Evolutionary conservation across 2,329 filamentous ascomycete genomes (phyloP).

Genomic region (Ceratocystis huliohia): DNA sequence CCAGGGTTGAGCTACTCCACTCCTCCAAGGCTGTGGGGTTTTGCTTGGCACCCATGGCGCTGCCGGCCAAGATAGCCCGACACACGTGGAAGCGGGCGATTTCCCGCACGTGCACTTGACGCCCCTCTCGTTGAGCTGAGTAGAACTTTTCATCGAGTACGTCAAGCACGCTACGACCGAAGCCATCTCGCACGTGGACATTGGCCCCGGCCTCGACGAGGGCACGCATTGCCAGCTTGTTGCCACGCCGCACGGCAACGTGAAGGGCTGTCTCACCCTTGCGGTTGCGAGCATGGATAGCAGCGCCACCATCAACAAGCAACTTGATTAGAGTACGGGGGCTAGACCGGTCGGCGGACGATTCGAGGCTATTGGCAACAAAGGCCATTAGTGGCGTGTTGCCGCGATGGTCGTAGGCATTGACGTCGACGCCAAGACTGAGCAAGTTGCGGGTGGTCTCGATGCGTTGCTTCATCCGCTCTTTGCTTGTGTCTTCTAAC

Average conservation of each 20-base stretch:
- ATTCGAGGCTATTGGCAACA: constrained; percentile 37
- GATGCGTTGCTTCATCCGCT: constrained; percentile 26
- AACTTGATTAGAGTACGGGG: constrained; percentile 34
- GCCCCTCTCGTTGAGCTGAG: constrained; percentile 25
- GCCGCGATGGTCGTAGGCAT: constrained; percentile 41
- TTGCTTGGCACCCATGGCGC: constrained; percentile 29
- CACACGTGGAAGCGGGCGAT: constrained; percentile 31
- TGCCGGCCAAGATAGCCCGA: constrained; percentile 35
- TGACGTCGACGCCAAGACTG: constrained; percentile 33
- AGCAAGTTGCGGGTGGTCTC: constrained; percentile 28
- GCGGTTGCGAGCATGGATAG: constrained; percentile 40
- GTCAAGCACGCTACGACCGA: constrained; percentile 35
- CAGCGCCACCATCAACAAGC: constrained; percentile 34
- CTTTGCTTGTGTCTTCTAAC: constrained; percentile 19
- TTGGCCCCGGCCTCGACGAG: constrained; percentile 37
- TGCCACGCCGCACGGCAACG: constrained; percentile 40
- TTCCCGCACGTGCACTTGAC: constrained; percentile 31
- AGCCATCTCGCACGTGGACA: constrained; percentile 35
- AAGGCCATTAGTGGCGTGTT: constrained; percentile 46
- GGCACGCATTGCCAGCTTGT: constrained; percentile 39
- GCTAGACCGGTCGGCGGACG: constrained; percentile 33
- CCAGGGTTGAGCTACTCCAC: constrained; percentile 27
- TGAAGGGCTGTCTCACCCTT: constrained; percentile 44
- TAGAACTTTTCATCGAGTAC: constrained; percentile 34
- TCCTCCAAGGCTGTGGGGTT: constrained; percentile 32